Percentiles rank a stretch among this genome's conserved stretches.
phyloP scores from a whole-genome alignment of 805 yeast genomes.

The Debaryomyces prosopidis region DNA sequence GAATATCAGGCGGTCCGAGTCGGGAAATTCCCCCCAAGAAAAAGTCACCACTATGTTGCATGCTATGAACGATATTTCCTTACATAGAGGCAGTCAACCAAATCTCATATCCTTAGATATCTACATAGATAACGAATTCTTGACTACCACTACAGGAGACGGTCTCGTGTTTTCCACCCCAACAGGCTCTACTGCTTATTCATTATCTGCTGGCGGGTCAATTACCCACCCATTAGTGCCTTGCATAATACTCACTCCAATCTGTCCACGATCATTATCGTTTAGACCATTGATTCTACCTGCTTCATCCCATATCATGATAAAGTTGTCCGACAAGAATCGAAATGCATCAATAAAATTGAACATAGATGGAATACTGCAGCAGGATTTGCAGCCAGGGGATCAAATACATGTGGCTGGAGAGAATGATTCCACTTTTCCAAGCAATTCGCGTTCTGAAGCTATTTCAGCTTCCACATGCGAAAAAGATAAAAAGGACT shows the following conservation, averaged over 20 bases:
- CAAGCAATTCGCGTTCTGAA: not conserved
- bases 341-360: conserved; percentile 48
- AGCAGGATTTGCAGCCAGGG: conserved; percentile 64
- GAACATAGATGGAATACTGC: conserved; percentile 83
- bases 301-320: conserved; percentile 67
- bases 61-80: conserved; percentile 90
- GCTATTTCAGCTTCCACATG: not conserved
- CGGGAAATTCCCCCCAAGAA: conserved; percentile 17
- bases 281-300: conserved; percentile 88
- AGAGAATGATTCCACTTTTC: conserved; percentile 60
- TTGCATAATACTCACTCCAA: conserved; percentile 81
- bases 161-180: conserved; percentile 87
- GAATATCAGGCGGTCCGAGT: conserved; percentile 12
- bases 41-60: conserved; percentile 45
- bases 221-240: conserved; percentile 89
- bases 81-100: conserved; percentile 88
- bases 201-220: conserved; percentile 87
- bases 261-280: conserved; percentile 88
- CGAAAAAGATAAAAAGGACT: not conserved
- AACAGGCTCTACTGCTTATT: conserved; percentile 94
- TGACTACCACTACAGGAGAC: conserved; percentile 91
- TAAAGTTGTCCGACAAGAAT: conserved; percentile 55
- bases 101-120: conserved; percentile 82
- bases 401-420: conserved; percentile 76
- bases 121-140: conserved; percentile 77